Conservation (phyloP, 768 basidiomycete genomes). For the Boletus sp. region DNA sequence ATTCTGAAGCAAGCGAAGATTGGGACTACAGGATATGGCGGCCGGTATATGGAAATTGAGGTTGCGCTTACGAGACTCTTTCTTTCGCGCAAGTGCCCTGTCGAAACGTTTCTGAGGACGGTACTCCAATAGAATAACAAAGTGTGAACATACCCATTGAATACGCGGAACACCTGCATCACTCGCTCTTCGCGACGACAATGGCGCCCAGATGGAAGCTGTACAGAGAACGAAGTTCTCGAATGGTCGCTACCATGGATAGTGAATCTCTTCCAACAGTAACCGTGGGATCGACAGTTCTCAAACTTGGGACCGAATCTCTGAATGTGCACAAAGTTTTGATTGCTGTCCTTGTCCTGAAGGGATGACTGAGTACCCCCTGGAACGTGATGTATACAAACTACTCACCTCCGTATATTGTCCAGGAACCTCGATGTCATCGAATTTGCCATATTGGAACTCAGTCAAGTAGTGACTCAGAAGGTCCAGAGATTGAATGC, state of each 20-base stretch:
- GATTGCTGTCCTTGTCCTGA: constrained; percentile 93
- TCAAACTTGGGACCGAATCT: constrained; percentile 92
- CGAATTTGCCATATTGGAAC: constrained; percentile 96
- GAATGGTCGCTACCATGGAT: constrained; percentile 90
- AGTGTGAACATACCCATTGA: constrained; percentile 71
- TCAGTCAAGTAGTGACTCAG: constrained; percentile 93
- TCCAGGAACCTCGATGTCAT: constrained; percentile 98
- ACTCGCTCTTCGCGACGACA: constrained; percentile 91
- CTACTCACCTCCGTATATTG: constrained; percentile 90
- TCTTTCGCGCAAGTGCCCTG: constrained; percentile 82
- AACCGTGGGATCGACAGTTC: constrained; percentile 81
- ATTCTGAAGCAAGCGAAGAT: constrained; percentile 82
- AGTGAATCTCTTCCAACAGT: constrained; percentile 86
- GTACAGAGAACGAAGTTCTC: constrained; percentile 86
- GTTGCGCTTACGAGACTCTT: constrained; percentile 91
- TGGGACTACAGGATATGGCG: constrained; percentile 79
- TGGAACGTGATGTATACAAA: not conserved
- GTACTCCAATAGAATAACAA: not conserved
- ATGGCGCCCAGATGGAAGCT: constrained; percentile 81
- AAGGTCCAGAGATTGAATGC: constrained; percentile 79
- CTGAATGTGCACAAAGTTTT: constrained; percentile 85
- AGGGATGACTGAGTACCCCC: constrained; percentile 7
- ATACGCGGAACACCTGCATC: constrained; percentile 89
- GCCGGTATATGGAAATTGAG: constrained; percentile 89
- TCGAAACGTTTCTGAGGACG: constrained; percentile 2